Evolutionary conservation across 805 yeast genomes (phyloP).

Genomic region (Sugiyamaella boreocaroliniensis): DNA sequence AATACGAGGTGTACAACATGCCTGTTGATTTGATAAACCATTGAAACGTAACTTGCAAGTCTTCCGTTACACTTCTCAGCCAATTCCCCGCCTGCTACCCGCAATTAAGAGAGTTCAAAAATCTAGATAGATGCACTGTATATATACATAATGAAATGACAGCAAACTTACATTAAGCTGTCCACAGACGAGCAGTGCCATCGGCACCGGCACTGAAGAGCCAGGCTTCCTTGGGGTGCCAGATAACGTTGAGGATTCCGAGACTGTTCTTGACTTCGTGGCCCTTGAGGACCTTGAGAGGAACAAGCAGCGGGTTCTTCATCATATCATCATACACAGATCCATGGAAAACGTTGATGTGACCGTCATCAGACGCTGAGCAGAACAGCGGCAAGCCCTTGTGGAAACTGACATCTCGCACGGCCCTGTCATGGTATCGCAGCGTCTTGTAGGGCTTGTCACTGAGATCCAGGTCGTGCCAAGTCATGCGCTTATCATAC

Average conservation of each 20-base stretch:
- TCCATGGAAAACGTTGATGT: conserved; percentile 90
- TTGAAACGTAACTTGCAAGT: too few relatives aligned
- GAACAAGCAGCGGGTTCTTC: conserved; percentile 93
- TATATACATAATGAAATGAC: not conserved
- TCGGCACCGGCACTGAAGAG: conserved; percentile 96
- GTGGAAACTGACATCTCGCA: conserved; percentile 82
- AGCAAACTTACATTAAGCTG: conserved; percentile 48
- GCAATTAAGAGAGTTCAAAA: not conserved
- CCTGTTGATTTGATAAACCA: too few relatives aligned
- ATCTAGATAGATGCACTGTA: not conserved
- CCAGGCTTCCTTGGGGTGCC: conserved; percentile 99
- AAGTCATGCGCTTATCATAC: conserved; percentile 86
- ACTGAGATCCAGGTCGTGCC: conserved; percentile 93
- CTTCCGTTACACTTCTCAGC: too few relatives aligned
- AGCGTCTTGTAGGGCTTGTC: conserved; percentile 90
- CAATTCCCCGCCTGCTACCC: not conserved
- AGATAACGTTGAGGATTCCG: conserved; percentile 79
- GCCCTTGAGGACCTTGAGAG: conserved; percentile 88
- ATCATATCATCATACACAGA: conserved; percentile 91
- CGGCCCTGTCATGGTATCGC: conserved; percentile 92
- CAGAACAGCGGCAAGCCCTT: conserved; percentile 84
- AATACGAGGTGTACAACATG: too few relatives aligned
- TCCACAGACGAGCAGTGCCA: conserved; percentile 93
- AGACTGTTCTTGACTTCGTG: conserved; percentile 72
- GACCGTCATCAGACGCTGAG: conserved; percentile 92